These are phyloP conservation scores for Trypanosoma avium DNA, from an alignment of 208 protist species.

Conservation along the genomic window DNA sequence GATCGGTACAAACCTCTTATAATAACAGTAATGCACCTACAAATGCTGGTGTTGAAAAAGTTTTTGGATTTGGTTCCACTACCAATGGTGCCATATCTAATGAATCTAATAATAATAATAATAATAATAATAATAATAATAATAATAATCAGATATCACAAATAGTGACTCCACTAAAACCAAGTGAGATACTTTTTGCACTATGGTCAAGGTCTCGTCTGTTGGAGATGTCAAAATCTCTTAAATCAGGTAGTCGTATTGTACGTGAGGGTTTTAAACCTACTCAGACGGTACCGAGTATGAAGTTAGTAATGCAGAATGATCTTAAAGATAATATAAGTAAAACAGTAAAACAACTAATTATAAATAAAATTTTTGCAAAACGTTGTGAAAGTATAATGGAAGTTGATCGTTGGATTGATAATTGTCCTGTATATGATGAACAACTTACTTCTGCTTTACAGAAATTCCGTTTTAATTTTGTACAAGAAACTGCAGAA, in stretches of 20 bases:
- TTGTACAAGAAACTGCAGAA: constrained; percentile 59
- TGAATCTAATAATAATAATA: background rate
- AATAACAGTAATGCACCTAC: too few species aligned
- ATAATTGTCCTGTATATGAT: constrained; percentile 79
- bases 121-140: constrained; percentile 4
- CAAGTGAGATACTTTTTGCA: constrained; percentile 70
- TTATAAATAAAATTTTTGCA: constrained; percentile 79
- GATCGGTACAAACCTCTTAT: too few species aligned
- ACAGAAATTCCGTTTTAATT: constrained; percentile 71
- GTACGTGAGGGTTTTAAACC: constrained; percentile 66
- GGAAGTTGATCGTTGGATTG: constrained; percentile 66
- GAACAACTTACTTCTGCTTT: constrained; percentile 49
- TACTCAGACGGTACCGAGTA: constrained; percentile 20
- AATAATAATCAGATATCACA: background rate
- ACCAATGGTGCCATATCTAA: background rate
- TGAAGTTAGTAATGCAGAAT: constrained; percentile 90
- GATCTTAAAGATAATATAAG: constrained; percentile 74
- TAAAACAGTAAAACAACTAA: constrained; percentile 38
- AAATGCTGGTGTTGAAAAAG: too few species aligned
- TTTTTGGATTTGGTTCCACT: constrained; percentile 21
- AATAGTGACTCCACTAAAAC: constrained; percentile 45
- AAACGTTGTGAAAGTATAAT: constrained; percentile 51
- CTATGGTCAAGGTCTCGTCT: constrained; percentile 76
- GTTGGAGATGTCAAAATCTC: constrained; percentile 53
- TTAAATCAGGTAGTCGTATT: constrained; percentile 82